These are phyloP conservation scores for Lactarius pseudohatsudake DNA, from an alignment of 768 basidiomycete genomes.

Conservation along the genomic window DNA sequence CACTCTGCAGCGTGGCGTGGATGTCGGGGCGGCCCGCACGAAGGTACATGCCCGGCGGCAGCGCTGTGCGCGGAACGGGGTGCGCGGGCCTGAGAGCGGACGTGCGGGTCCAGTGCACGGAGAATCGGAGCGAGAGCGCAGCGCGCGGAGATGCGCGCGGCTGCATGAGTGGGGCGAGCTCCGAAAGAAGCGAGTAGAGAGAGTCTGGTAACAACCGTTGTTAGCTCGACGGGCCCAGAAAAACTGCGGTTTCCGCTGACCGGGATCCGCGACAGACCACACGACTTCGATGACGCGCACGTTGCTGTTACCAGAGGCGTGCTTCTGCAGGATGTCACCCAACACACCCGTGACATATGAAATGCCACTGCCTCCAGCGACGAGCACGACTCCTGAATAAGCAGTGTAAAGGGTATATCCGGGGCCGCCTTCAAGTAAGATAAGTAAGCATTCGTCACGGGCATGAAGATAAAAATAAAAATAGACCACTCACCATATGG, in stretches of 20 bases:
- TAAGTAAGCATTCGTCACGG: slow-evolving; percentile 19
- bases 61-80: slow-evolving; percentile 23
- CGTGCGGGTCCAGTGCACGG: slow-evolving; percentile 48
- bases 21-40: slow-evolving; percentile 35
- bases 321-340: slow-evolving; percentile 50
- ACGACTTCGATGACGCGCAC: slow-evolving; percentile 52
- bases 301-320: slow-evolving; percentile 38
- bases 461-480: neutral
- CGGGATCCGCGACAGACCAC: slow-evolving; percentile 50
- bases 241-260: slow-evolving; percentile 32
- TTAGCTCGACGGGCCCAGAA: slow-evolving; percentile 19
- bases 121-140: slow-evolving; percentile 39
- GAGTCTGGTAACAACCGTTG: slow-evolving; percentile 31
- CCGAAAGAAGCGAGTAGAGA: slow-evolving; percentile 41
- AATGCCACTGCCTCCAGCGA: slow-evolving; percentile 63
- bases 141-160: slow-evolving; percentile 33
- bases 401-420: slow-evolving; percentile 48
- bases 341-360: slow-evolving; percentile 52
- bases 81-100: too few relatives aligned
- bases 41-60: slow-evolving; percentile 36
- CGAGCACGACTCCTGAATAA: slow-evolving; percentile 53
- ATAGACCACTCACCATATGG: slow-evolving; percentile 44
- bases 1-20: slow-evolving; percentile 28
- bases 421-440: slow-evolving; percentile 38
- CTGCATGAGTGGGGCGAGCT: slow-evolving; percentile 40